Base-by-base conservation (phyloP, 352 stramenopile species). In the Peronospora farinosa region DNA sequence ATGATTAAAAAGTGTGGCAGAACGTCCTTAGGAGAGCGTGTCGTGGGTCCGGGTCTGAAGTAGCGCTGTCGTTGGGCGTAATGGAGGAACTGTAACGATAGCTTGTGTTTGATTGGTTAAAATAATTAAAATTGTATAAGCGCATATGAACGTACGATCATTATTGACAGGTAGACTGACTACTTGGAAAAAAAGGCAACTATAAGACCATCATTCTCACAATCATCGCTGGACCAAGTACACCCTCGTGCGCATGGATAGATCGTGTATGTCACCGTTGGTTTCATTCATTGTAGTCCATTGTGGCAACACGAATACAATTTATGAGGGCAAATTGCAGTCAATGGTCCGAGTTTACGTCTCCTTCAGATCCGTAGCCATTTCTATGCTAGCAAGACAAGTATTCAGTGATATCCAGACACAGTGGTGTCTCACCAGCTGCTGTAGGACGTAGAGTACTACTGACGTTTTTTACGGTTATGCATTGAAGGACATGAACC, bases 401-500 rank as follows among this genome's bases (percentile, higher is more conserved):
- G 19, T 19, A n/a, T 17, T 7, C 35, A 40, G n/a, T 40, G 2
- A 40, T 17, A 4, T 17, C 13, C 31, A 23, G 19, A 21, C 19
- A 21, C n/a, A n/a, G n/a, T n/a, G n/a, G n/a, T n/a, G n/a, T n/a
- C n/a, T 21, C 19, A 21, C 19, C 19, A 17, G 21, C 21, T 47
- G 12, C 4, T 45, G 15, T 19, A 4, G 9, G 12, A 8, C 17
- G 21, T 39, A 50, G 28, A 40, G 23, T 5, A 17, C 5, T 16
- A 9, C 11, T 13, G 3, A n/a, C 19, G 38, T 49, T 46, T 41
- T 56, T 9, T 5, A 15, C 16, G 16, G 10, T 41, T 47, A 16
- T 31, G 32, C 45, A 65, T 50, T 59, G 30, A 42, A 65, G 13
- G 40, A 23, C 13, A 56, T 61, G 50, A 67, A 78, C 35, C 19